These are phyloP conservation scores for Gossypium herbaceum DNA, from an alignment of 345 rosid species.

Conservation along the genomic window DNA sequence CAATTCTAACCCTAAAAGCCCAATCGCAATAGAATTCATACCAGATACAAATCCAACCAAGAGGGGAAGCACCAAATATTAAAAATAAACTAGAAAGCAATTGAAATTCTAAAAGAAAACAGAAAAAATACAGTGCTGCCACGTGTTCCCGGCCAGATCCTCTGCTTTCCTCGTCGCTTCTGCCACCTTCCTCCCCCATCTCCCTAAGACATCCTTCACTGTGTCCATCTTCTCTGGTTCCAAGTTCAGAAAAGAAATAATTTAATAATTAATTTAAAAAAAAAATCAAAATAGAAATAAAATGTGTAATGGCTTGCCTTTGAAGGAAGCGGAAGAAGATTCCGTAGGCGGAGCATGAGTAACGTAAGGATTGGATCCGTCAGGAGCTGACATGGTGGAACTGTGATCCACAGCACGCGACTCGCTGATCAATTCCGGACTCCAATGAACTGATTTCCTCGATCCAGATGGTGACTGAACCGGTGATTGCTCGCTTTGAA, in stretches of 20 bases:
- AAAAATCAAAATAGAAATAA: neutral
- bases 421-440: constrained; percentile 60
- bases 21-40: constrained; percentile 3
- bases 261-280: neutral
- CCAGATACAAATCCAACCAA: neutral
- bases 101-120: neutral
- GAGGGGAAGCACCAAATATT: too few species aligned
- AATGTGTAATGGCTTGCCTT: constrained; percentile 32
- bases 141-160: constrained; percentile 56
- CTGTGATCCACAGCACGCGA: constrained; percentile 34
- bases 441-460: constrained; percentile 73
- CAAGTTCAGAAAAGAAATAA: constrained; percentile 10
- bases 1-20: neutral
- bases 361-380: constrained; percentile 58
- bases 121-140: constrained; percentile 36
- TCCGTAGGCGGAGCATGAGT: constrained; percentile 34
- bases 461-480: constrained; percentile 30
- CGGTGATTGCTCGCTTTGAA: constrained; percentile 24
- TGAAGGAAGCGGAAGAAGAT: constrained; percentile 37
- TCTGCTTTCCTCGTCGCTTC: constrained; percentile 64
- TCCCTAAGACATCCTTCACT: constrained; percentile 53
- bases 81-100: neutral
- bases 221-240: constrained; percentile 45
- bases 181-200: constrained; percentile 55
- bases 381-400: constrained; percentile 3